These are phyloP conservation scores for Aspergillus niger DNA, from an alignment of 2,329 filamentous ascomycete species.

Conservation along the genomic window DNA sequence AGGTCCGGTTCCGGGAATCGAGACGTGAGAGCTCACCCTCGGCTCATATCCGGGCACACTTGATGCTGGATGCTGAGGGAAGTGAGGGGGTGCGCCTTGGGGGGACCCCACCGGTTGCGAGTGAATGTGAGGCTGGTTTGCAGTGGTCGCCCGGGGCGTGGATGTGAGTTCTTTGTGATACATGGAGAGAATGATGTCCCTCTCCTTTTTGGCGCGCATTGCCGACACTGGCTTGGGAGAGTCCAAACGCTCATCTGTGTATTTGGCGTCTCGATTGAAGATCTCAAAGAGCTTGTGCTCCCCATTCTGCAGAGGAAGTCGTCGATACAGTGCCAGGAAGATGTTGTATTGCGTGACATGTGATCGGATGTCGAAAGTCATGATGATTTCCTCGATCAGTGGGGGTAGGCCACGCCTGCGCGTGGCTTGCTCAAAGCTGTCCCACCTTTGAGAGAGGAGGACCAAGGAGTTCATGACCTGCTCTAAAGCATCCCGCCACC, in stretches of 20 bases:
- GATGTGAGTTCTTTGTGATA: conserved; percentile 1
- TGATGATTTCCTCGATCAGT: conserved; percentile 58
- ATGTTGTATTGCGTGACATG: conserved; percentile 56
- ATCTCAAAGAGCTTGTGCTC: conserved; percentile 21
- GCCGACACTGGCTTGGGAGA: background rate
- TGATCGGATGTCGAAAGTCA: conserved; percentile 53
- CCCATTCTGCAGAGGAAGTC: conserved; percentile 21
- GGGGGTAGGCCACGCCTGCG: conserved; percentile 52
- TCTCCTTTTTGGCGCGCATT: conserved; percentile 6
- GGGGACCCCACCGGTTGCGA: background rate
- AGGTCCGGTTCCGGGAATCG: background rate
- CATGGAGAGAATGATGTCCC: conserved; percentile 1
- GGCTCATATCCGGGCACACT: background rate
- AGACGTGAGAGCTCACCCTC: background rate
- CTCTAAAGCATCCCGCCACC: conserved; percentile 35
- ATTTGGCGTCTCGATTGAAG: conserved; percentile 21
- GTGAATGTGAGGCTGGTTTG: background rate
- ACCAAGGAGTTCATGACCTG: conserved; percentile 51
- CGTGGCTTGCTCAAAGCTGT: conserved; percentile 35
- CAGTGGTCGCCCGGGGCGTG: background rate
- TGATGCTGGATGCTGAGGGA: background rate
- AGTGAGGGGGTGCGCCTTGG: background rate
- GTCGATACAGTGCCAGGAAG: conserved; percentile 46
- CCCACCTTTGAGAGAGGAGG: conserved; percentile 48
- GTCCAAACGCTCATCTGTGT: background rate